phyloP scores from a whole-genome alignment of 805 yeast genomes.

The Monosporozyma aquatica region DNA sequence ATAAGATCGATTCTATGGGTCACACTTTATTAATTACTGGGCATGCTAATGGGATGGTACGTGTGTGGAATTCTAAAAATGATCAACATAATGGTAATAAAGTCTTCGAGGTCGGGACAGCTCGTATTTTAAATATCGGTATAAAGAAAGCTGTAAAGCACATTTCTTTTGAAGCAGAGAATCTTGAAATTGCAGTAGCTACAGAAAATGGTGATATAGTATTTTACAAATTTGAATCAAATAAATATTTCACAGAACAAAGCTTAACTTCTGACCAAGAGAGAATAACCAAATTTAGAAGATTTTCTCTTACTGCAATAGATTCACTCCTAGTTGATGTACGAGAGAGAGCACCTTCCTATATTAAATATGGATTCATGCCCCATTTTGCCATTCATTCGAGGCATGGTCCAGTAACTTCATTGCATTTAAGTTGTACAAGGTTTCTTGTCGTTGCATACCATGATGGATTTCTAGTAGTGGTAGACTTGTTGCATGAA shows the following conservation, averaged over 20 bases:
- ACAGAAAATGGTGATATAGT: conserved; percentile 63
- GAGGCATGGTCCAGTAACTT: conserved; percentile 43
- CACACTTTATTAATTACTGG: conserved; percentile 70
- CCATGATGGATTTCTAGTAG: conserved; percentile 57
- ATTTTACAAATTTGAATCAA: conserved; percentile 58
- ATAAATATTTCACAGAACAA: conserved; percentile 34
- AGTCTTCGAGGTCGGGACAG: conserved; percentile 50
- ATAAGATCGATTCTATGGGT: conserved; percentile 38
- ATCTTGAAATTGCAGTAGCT: conserved; percentile 63
- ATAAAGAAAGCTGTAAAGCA: conserved; percentile 39
- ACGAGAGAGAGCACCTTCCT: conserved; percentile 42
- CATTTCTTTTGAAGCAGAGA: conserved; percentile 69
- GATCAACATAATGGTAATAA: conserved; percentile 55
- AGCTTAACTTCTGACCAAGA: conserved; percentile 8
- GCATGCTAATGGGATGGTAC: conserved; percentile 72
- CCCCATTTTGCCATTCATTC: conserved; percentile 45
- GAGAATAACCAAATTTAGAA: conserved; percentile 18
- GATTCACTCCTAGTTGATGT: conserved; percentile 37
- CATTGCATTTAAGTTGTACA: conserved; percentile 57
- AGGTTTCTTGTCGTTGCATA: conserved; percentile 83
- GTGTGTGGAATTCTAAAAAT: conserved; percentile 77
- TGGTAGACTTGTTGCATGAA: conserved; percentile 74
- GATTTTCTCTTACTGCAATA: conserved; percentile 16
- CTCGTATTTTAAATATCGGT: conserved; percentile 39
- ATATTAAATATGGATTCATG: conserved; percentile 49